A percentile compares a stretch with the other conserved stretches of the same genome.
Evolutionary conservation across 352 stramenopile species (phyloP).

Genomic region (Globisporangium spinosum): DNA sequence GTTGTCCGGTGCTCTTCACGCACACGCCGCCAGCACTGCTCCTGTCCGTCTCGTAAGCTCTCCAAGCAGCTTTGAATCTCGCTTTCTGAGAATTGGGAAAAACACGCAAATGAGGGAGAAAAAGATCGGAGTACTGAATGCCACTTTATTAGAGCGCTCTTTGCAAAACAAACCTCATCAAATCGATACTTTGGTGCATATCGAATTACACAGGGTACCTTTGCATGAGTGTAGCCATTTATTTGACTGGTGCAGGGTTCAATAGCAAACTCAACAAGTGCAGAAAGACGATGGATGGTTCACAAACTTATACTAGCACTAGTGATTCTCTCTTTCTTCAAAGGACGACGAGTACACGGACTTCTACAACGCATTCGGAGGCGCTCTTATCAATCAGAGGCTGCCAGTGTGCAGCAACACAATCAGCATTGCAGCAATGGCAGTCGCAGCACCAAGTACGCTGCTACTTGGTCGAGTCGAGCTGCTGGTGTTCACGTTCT

Average conservation of each 20-base stretch:
- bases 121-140: slow-evolving; percentile 8
- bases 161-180: background rate
- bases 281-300: background rate
- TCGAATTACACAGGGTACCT: background rate
- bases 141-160: background rate
- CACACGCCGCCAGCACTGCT: background rate
- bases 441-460: background rate
- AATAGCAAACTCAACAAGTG: background rate
- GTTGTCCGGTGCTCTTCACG: background rate
- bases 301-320: background rate
- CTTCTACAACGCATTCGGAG: background rate
- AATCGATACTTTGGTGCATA: background rate
- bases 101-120: background rate
- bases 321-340: background rate
- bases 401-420: background rate
- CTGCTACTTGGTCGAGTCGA: background rate
- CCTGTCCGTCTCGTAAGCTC: background rate
- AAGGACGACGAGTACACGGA: background rate
- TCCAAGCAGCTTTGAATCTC: background rate
- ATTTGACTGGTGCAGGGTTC: too few species aligned
- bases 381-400: background rate
- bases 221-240: background rate
- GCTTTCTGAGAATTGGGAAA: slow-evolving; percentile 7
- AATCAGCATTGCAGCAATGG: background rate
- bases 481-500: background rate